Evolutionary conservation across 2,329 filamentous ascomycete genomes (phyloP).

Genomic region (Aspergillus sp.): DNA sequence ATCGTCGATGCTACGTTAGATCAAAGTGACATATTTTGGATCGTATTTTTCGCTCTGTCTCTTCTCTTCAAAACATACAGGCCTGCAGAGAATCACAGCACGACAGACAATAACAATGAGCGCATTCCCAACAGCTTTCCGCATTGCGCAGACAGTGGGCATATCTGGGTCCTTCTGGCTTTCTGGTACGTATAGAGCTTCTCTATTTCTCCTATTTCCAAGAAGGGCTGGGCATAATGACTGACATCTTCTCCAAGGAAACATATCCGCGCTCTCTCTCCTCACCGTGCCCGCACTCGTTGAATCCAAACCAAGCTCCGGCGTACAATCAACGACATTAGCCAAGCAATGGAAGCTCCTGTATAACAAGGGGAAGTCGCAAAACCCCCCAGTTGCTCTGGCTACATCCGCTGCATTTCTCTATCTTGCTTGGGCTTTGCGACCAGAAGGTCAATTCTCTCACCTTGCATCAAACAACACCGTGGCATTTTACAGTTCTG

Average conservation of each 20-base stretch:
- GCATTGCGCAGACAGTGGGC: conserved; percentile 22
- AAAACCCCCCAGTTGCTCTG: conserved; percentile 21
- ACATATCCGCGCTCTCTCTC: conserved; percentile 22
- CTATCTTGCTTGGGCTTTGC: conserved; percentile 25
- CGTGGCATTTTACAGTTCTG: conserved; percentile 17
- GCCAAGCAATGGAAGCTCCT: conserved; percentile 12
- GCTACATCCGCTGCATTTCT: conserved; percentile 15
- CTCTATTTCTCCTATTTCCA: background rate
- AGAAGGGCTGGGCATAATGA: background rate
- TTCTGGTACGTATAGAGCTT: conserved; percentile 15
- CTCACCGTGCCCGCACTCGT: conserved; percentile 21
- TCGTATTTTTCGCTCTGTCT: too few species aligned
- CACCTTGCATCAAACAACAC: conserved; percentile 7
- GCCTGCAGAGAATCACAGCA: too few species aligned
- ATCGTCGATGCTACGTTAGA: too few species aligned
- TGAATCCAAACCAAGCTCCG: conserved; percentile 3
- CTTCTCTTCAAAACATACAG: too few species aligned
- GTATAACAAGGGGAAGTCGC: conserved; percentile 15
- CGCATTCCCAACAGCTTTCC: conserved; percentile 15
- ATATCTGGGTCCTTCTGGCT: conserved; percentile 26
- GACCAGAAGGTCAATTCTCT: conserved; percentile 9
- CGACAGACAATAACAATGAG: conserved; percentile 7
- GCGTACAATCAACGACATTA: conserved; percentile 3
- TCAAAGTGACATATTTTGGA: too few species aligned
- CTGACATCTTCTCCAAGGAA: conserved; percentile 10